Conservation (phyloP, 352 stramenopile genomes). For the Phytophthora pluvialis region DNA sequence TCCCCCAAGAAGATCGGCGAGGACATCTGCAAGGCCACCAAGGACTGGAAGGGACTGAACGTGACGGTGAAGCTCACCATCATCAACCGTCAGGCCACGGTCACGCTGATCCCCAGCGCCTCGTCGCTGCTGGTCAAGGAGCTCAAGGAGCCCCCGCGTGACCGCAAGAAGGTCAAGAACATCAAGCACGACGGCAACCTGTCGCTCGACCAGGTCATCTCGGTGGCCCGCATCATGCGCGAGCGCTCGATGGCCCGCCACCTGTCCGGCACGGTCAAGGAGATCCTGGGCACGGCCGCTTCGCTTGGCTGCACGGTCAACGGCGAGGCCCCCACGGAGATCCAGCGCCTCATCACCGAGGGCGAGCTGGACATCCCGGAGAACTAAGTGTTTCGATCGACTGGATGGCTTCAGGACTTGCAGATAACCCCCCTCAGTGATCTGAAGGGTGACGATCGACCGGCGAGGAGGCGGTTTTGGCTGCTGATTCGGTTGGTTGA, state of each 20-base stretch:
- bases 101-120: constrained; percentile 97
- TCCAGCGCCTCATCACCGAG: constrained; percentile 96
- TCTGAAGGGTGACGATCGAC: constrained; percentile 18
- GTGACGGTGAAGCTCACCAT: constrained; percentile 99
- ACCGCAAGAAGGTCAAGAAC: constrained; percentile 99
- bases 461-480: constrained; percentile 8
- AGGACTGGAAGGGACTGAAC: constrained; percentile 99
- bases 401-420: constrained; percentile 13
- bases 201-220: constrained; percentile 99
- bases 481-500: constrained; percentile 21
- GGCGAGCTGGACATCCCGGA: constrained; percentile 98
- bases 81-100: constrained; percentile 98
- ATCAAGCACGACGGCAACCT: constrained; percentile 99
- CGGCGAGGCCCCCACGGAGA: constrained; percentile 96
- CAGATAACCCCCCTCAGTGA: constrained; percentile 13
- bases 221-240: constrained; percentile 98
- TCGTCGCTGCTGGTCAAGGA: constrained; percentile 99
- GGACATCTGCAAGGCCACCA: constrained; percentile 99
- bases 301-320: constrained; percentile 99
- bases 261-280: constrained; percentile 98
- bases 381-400: constrained; percentile 83
- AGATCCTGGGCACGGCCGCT: constrained; percentile 99
- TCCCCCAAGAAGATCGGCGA: constrained; percentile 99
- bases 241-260: constrained; percentile 97
- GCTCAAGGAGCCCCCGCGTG: constrained; percentile 98